Conservation (phyloP, 2,329 filamentous ascomycete genomes). For the Lachnellula cervina region DNA sequence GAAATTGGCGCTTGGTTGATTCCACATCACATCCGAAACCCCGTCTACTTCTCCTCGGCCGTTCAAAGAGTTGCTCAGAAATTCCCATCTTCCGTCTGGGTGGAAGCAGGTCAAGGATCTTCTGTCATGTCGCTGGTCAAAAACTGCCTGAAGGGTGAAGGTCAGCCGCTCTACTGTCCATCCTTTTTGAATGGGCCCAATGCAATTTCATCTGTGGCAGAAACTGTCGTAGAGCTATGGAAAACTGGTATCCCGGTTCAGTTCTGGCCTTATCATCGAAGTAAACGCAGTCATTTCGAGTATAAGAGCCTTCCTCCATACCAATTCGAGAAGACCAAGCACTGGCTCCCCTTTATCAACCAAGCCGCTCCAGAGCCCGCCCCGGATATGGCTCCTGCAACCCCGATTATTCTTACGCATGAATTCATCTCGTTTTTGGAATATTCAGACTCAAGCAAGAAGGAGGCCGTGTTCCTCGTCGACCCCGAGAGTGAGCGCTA, state of each 20-base stretch:
- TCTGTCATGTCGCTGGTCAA: slow-evolving; percentile 17
- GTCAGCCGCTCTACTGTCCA: neutral
- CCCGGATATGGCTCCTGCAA: neutral
- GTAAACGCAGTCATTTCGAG: slow-evolving; percentile 19
- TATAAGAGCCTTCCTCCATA: slow-evolving; percentile 31
- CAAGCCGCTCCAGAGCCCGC: slow-evolving; percentile 11
- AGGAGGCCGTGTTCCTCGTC: slow-evolving; percentile 36
- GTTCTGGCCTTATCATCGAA: slow-evolving; percentile 31
- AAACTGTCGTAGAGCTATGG: slow-evolving; percentile 29
- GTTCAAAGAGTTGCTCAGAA: slow-evolving; percentile 19
- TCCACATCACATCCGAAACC: slow-evolving; percentile 23
- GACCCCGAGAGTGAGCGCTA: slow-evolving; percentile 36
- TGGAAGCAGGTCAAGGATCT: slow-evolving; percentile 19
- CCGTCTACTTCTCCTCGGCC: slow-evolving; percentile 26
- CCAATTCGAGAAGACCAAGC: slow-evolving; percentile 33
- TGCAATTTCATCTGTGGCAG: slow-evolving; percentile 14
- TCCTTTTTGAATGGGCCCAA: neutral
- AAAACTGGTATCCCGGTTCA: slow-evolving; percentile 20
- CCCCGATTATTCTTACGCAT: slow-evolving; percentile 10
- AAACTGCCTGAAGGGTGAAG: neutral
- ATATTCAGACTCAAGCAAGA: slow-evolving; percentile 26
- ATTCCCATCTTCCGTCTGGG: slow-evolving; percentile 20
- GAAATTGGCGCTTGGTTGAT: neutral
- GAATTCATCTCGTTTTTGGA: slow-evolving; percentile 30
- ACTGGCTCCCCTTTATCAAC: slow-evolving; percentile 27